Base-by-base conservation (phyloP, 768 basidiomycete species). In the Plicaturopsis crispa region DNA sequence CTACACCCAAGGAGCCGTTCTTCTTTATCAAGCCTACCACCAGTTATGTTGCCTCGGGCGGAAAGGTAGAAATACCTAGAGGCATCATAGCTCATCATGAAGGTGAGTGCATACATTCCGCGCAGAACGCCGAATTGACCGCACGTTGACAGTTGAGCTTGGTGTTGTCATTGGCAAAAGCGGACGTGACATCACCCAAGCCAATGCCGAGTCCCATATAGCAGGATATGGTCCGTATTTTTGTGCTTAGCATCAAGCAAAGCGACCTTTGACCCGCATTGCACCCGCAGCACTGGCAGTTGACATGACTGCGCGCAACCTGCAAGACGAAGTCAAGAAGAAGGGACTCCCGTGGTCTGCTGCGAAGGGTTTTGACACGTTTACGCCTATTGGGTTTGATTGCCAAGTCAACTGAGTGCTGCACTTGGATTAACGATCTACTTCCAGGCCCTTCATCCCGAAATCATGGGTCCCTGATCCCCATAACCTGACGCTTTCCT, bases 11-110 rank as follows among this genome's bases (percentile, higher is more conserved):
- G 56, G 93, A 97, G 54, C 96, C 96, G 0, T 97, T 99, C 71
- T 93, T 97, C 74, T 99, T 99, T 69, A 65, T 98, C 19, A 99
- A 99, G 62, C 96, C 94, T 6, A 98, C 96, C 4, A 80, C 84
- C 10, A 89, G 84, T 54, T 98, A 93, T 53, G 53, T 97, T 17
- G 52, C 66, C 16, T 76, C 78, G 12, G 87, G 86, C 0, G 90
- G 87, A 1, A 71, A 73, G 24, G 64, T 98, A 14, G 87, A 97
- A 63, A 84, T 97, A 24, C 96, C 96, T 0, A 61, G 54, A 19
- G 93, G 93, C 4, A 72, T 93, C 24, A 50, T 80, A 3, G 83
- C 84, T 16, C 94, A 98, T 49, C 82, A 98, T 55, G 96, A 98
- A 77, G 90, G 93, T 88, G 14, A 55, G 43, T 7, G 46, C 31